Evolutionary conservation across 2,329 filamentous ascomycete genomes (phyloP).

Genomic region (Aspergillus tanneri): DNA sequence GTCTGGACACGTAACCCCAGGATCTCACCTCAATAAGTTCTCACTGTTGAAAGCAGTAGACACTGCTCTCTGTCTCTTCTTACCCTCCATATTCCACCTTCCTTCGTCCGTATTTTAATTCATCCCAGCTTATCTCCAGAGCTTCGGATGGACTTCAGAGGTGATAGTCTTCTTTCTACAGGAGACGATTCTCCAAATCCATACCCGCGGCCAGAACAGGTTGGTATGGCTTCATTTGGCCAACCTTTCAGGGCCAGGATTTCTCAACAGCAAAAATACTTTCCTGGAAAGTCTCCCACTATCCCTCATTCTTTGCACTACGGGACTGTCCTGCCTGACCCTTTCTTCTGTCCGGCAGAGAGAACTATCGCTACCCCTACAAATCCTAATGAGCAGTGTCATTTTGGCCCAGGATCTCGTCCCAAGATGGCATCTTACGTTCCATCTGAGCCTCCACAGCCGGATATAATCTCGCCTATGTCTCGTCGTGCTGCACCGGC

Average conservation of each 20-base stretch:
- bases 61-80: neutral
- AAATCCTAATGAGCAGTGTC: neutral
- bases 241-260: too few relatives aligned
- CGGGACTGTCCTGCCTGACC: too few relatives aligned
- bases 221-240: neutral
- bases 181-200: constrained; percentile 1
- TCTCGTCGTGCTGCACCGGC: neutral
- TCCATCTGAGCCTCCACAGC: neutral
- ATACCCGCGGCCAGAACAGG: neutral
- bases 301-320: too few relatives aligned
- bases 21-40: too few relatives aligned
- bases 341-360: too few relatives aligned
- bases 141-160: constrained; percentile 4
- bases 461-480: constrained; percentile 6
- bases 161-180: neutral
- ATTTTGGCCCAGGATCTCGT: neutral
- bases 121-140: too few relatives aligned
- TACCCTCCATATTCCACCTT: neutral
- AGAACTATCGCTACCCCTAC: neutral
- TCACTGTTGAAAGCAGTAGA: too few relatives aligned
- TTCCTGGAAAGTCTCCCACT: too few relatives aligned
- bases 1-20: too few relatives aligned
- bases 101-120: neutral
- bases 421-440: neutral
- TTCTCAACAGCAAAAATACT: too few relatives aligned